Percentiles rank a stretch among this genome's conserved stretches.
Evolutionary conservation across 345 rosid species (phyloP).

Genomic region (Citrus trifoliata): DNA sequence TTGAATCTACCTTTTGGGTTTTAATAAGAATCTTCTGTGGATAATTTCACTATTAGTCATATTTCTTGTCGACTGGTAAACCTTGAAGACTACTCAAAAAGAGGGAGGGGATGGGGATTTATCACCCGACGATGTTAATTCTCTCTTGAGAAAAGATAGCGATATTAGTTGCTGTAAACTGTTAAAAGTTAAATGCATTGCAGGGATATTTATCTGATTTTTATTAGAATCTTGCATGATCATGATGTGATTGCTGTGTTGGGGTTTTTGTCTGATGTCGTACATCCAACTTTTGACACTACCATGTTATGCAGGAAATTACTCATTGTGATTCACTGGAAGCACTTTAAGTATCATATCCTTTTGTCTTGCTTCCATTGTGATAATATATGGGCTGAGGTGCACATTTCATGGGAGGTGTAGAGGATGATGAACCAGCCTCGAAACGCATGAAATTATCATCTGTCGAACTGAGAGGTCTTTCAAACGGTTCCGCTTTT

Average conservation of each 20-base stretch:
- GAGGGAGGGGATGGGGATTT: neutral
- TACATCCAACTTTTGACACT: neutral
- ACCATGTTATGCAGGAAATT: conserved; percentile 26
- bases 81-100: neutral
- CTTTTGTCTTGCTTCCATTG: conserved; percentile 6
- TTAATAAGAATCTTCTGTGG: neutral
- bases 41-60: neutral
- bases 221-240: neutral
- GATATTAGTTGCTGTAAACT: neutral
- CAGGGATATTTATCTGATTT: neutral
- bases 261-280: neutral
- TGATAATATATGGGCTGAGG: conserved; percentile 60
- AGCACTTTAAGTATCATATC: conserved; percentile 6
- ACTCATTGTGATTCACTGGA: conserved; percentile 9
- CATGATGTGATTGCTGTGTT: neutral
- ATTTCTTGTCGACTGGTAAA: neutral
- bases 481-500: conserved; percentile 43
- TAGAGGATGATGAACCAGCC: conserved; percentile 64
- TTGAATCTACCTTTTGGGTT: neutral
- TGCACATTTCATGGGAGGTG: conserved; percentile 67
- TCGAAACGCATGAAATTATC: conserved; percentile 54
- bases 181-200: neutral
- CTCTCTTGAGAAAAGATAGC: neutral
- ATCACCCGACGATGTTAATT: neutral
- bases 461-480: conserved; percentile 32